phyloP scores from a whole-genome alignment of 2,329 filamentous ascomycete genomes.

The Aspergillus texensis region DNA sequence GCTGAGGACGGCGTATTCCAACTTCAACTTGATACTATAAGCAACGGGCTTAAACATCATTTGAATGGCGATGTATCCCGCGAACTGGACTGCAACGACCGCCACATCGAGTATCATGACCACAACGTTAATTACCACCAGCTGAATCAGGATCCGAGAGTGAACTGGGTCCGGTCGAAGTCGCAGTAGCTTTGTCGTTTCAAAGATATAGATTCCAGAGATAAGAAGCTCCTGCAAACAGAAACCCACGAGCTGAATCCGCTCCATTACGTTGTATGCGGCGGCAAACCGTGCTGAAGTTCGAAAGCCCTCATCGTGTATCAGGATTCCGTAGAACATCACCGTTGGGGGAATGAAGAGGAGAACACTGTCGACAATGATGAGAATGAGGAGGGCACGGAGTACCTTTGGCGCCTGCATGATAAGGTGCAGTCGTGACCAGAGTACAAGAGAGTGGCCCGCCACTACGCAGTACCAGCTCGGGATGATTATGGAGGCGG shows the following conservation, averaged over 20 bases:
- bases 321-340: constrained; percentile 38
- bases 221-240: constrained; percentile 56
- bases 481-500: constrained; percentile 37
- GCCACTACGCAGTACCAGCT: constrained; percentile 47
- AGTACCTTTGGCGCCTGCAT: constrained; percentile 36
- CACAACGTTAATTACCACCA: constrained; percentile 56
- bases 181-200: constrained; percentile 50
- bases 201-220: constrained; percentile 53
- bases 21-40: constrained; percentile 50
- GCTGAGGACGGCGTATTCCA: constrained; percentile 59
- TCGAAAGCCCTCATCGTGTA: background rate
- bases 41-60: constrained; percentile 43
- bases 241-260: constrained; percentile 56
- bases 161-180: constrained; percentile 24
- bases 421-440: constrained; percentile 49
- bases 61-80: constrained; percentile 43
- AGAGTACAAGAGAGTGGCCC: constrained; percentile 49
- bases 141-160: constrained; percentile 32
- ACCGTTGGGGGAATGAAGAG: constrained; percentile 44
- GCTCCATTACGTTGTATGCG: constrained; percentile 48
- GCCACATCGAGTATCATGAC: constrained; percentile 51
- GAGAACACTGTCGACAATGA: constrained; percentile 42
- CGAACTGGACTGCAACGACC: constrained; percentile 44
- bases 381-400: constrained; percentile 40
- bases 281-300: background rate